Base-by-base conservation (phyloP, 2,329 filamentous ascomycete genomes). In the Rhexocercosporidium sp. region DNA sequence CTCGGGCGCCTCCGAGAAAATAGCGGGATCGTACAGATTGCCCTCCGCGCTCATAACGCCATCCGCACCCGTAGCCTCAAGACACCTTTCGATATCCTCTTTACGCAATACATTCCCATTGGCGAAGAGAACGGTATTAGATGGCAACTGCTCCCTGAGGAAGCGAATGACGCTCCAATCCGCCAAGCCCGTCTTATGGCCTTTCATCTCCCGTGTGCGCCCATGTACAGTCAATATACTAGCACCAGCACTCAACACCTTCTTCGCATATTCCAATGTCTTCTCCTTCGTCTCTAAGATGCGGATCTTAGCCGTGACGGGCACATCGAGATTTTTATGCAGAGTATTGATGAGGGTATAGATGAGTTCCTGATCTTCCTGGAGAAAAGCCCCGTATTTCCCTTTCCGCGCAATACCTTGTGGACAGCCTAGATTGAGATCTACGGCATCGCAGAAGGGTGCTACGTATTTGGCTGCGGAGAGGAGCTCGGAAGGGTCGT, bases 11-110 rank as follows among this genome's bases (percentile, higher is more conserved):
- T 83, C 80, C 16, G 90, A 88, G 76, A 99, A 99, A 51, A 99
- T 91, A 1, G 88, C 89, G 0, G 96, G 96, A 76, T 99, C 93
- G 75, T 93, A 95, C 0, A 99, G 85, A 77, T 97, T 97, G 0
- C 94, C 96, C 80, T 99, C 96, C 5, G 96, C 96, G 72, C 91
- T 95, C 96, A 99, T 98, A 61, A 99, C 88, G 20, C 87, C 96
- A 78, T 99, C 96, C 1, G 90, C 95, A 0, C 94, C 94, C 0
- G 96, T 99, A 4, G 85, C 92, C 59, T 89, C 86, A 22, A 99
- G 81, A 75, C 95, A 98, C 22, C 82, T 82, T 60, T 90, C 86
- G 12, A 99, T 82, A 77, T 99, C 95, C 0, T 84, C 89, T 66
- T 91, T 85, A 77, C 92, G 91, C 66, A 99, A 82, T 41, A 97